A percentile compares a stretch with the other conserved stretches of the same genome.
phyloP scores from a whole-genome alignment of 371 early-diverging fungal genomes.

The Syncephalastrum monosporum region DNA sequence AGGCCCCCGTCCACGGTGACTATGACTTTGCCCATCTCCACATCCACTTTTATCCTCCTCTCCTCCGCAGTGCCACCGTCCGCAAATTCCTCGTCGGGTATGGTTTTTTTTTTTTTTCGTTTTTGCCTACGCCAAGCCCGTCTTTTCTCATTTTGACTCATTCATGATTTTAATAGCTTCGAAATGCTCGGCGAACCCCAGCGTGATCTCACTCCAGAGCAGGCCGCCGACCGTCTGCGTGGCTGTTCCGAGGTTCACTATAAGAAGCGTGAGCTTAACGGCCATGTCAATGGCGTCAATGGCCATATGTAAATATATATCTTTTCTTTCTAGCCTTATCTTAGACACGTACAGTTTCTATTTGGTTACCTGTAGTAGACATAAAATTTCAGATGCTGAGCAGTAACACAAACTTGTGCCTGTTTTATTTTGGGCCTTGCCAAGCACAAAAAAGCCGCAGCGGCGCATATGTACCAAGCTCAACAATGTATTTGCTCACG shows the following conservation, averaged over 20 bases:
- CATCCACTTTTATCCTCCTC: slow-evolving; percentile 93
- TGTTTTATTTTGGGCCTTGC: no score
- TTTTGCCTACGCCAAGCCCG: neutral
- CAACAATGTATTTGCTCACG: no score
- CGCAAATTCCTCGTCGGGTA: slow-evolving; percentile 96
- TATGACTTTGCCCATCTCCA: slow-evolving; percentile 74
- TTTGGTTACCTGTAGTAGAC: no score
- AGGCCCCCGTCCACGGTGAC: slow-evolving; percentile 64
- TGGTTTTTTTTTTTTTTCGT: slow-evolving; percentile 5
- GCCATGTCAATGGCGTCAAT: slow-evolving; percentile 7
- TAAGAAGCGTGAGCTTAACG: slow-evolving; percentile 31
- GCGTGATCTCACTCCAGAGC: slow-evolving; percentile 92
- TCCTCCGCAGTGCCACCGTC: slow-evolving; percentile 84
- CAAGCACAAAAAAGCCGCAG: no score
- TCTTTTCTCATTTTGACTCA: no score
- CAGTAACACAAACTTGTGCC: no score
- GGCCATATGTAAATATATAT: slow-evolving; percentile 9
- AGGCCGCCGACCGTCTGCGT: slow-evolving; percentile 70
- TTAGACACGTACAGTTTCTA: no score
- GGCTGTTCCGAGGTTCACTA: slow-evolving; percentile 62
- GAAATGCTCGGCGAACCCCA: slow-evolving; percentile 94
- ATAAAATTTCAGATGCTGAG: no score
- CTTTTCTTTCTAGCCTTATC: no score
- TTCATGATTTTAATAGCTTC: slow-evolving; percentile 48
- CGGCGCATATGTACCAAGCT: no score